Evolutionary conservation across 352 stramenopile species (phyloP).

Genomic region (Detonula confervacea): DNA sequence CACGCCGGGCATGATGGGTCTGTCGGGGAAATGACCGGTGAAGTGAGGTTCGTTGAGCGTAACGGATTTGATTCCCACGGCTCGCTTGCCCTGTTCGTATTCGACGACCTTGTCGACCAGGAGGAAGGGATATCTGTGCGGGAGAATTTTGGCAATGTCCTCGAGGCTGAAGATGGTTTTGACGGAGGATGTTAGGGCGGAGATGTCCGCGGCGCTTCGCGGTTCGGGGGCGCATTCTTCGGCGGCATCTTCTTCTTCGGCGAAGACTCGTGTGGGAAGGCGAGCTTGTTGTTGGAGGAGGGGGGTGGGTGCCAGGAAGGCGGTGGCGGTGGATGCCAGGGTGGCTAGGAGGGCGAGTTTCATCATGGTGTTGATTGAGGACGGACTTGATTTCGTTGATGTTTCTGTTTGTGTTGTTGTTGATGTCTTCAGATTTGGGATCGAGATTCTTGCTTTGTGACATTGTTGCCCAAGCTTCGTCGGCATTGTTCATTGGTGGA

Average conservation of each 20-base stretch:
- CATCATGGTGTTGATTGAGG: conserved; percentile 51
- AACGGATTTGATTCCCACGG: conserved; percentile 89
- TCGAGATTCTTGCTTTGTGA: too few species aligned
- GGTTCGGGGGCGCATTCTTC: conserved; percentile 3
- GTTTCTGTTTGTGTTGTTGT: too few species aligned
- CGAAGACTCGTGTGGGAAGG: conserved; percentile 19
- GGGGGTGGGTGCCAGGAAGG: conserved; percentile 48
- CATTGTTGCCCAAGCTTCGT: too few species aligned
- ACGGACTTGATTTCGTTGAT: too few species aligned
- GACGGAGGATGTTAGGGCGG: conserved; percentile 63
- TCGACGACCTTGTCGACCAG: conserved; percentile 86
- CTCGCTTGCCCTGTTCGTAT: conserved; percentile 87
- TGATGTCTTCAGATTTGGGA: too few species aligned
- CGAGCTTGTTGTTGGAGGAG: not conserved
- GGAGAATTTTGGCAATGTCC: conserved; percentile 87
- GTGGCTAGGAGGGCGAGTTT: conserved; percentile 66
- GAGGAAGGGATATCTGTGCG: conserved; percentile 89
- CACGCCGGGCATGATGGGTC: conserved; percentile 90
- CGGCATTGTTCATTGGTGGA: too few species aligned
- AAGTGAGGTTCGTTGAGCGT: conserved; percentile 87
- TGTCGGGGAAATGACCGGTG: conserved; percentile 88
- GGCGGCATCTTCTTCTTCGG: conserved; percentile 21
- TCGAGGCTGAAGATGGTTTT: conserved; percentile 84
- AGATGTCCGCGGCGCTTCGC: conserved; percentile 66
- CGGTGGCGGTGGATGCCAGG: conserved; percentile 41